phyloP scores from a whole-genome alignment of 2,329 filamentous ascomycete species.

The Bipolaris oryzae region DNA sequence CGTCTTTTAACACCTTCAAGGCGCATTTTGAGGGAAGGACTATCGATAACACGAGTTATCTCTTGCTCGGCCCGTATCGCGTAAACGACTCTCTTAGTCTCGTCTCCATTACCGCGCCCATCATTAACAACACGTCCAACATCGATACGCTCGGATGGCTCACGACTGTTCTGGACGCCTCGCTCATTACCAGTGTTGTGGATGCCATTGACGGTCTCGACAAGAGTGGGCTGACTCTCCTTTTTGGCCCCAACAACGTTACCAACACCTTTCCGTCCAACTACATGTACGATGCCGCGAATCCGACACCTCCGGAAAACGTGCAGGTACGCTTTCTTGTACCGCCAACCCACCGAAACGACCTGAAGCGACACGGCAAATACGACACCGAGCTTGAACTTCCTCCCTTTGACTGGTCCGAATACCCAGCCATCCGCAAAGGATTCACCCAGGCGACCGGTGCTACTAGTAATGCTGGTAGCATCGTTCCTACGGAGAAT shows the following conservation, averaged over 20 bases:
- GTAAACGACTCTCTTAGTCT: constrained; percentile 77
- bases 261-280: constrained; percentile 62
- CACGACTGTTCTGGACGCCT: constrained; percentile 75
- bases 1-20: constrained; percentile 41
- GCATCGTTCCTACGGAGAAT: constrained; percentile 71
- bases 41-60: constrained; percentile 57
- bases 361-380: constrained; percentile 34
- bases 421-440: constrained; percentile 67
- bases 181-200: constrained; percentile 66
- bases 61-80: constrained; percentile 78
- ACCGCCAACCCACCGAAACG: constrained; percentile 37
- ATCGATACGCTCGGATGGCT: constrained; percentile 79
- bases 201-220: constrained; percentile 72
- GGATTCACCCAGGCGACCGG: constrained; percentile 60
- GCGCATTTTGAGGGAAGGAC: constrained; percentile 52
- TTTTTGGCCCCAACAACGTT: constrained; percentile 69
- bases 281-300: constrained; percentile 36
- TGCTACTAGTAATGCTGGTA: constrained; percentile 70
- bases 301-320: constrained; percentile 29
- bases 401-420: constrained; percentile 61
- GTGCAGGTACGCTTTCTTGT: constrained; percentile 41
- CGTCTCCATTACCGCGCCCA: constrained; percentile 79
- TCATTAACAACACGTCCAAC: constrained; percentile 69
- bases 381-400: constrained; percentile 32
- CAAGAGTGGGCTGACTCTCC: constrained; percentile 69